Evolutionary conservation across 169 alveolate genomes (phyloP), one percentile per base, ranked within the genome.

Genomic region (Plasmodium yoelii): DNA sequence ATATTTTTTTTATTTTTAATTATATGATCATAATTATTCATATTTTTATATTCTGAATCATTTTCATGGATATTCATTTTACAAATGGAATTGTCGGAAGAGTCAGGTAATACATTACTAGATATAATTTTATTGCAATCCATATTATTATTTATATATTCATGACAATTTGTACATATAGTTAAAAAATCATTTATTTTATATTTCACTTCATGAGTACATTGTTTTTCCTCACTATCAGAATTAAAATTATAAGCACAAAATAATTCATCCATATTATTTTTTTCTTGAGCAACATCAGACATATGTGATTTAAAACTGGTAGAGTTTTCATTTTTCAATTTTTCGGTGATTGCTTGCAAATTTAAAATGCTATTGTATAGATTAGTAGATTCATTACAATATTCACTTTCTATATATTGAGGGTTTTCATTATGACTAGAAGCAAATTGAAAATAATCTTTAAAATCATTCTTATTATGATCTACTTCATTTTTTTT

Each of bases 181-280:
- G 88, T 77, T 63, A 77, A 63, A 64, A 77, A 77, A 49, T 77
- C 88, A 77, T 77, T 77, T 22, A 77, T 63, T 77, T 77, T 77
- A 46, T 65, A 77, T 22, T 63, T 77, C 42, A 46, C 47, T 55
- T 77, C 88, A 64, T 77, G 88, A 8, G 57, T 5, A 77, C 88
- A 77, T 51, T 5, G 47, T 68, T 77, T 77, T 77, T 77, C 88
- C 19, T 77, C 88, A 51, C 70, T 77, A 77, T 77, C 88, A 26
- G 88, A 77, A 44, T 64, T 77, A 65, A 77, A 77, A 64, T 63
- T 77, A 44, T 77, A 77, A 15, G 15, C 69, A 63, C 60, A 46
- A 77, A 15, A 26, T 26, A 77, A 63, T 53, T 77, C 88, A 24
- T 53, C 39, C 49, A 73, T 22, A 12, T 77, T 61, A 77, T 77